Evolutionary conservation across 768 basidiomycete species (phyloP), one percentile per base, ranked within the genome.

Genomic region (Russula emetica): DNA sequence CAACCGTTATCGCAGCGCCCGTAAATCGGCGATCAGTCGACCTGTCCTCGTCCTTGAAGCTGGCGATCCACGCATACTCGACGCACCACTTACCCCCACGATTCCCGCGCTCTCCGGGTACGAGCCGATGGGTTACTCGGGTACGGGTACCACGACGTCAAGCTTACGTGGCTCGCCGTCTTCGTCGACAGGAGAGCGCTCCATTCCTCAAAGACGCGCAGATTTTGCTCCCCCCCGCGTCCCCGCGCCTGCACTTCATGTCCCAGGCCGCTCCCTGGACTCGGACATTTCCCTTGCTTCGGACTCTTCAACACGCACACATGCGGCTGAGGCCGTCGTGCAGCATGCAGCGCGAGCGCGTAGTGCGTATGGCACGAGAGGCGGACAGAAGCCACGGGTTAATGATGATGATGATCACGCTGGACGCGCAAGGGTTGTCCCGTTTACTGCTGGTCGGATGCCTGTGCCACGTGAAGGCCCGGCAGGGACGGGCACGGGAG

Each of bases 401-500:
- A 42, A 71, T 70, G 10, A 68, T 67, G 67, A 42, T 14, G 70
- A 71, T 70, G 11, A 68, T 67, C 67, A 52, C 16, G 70, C 67
- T 42, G 71, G 77, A 16, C 80, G 82, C 16, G 86, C 88, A 38
- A 82, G 86, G 36, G 73, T 90, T 34, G 86, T 89, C 38, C 88
- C 85, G 30, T 90, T 91, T 71, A 88, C 85, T 65, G 83, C 85
- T 18, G 79, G 80, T 22, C 83, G 85, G 22, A 86, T 87, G 28
- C 87, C 87, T 22, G 78, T 83, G 1, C 85, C 87, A 26, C 78
- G 80, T 67, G 54, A 63, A 5, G 62, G 56, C 5, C 11, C 20
- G 16, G 20, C 47, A 18, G 32, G 42, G n/a, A 22, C 32, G 65
- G 70, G 40, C 68, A 32, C 26, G 28, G 18, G 44, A 76, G 18